Percentiles rank a stretch among this genome's conserved stretches.
Evolutionary conservation across 352 stramenopile species (phyloP).

Genomic region (Stephanocyclus meneghinianus): DNA sequence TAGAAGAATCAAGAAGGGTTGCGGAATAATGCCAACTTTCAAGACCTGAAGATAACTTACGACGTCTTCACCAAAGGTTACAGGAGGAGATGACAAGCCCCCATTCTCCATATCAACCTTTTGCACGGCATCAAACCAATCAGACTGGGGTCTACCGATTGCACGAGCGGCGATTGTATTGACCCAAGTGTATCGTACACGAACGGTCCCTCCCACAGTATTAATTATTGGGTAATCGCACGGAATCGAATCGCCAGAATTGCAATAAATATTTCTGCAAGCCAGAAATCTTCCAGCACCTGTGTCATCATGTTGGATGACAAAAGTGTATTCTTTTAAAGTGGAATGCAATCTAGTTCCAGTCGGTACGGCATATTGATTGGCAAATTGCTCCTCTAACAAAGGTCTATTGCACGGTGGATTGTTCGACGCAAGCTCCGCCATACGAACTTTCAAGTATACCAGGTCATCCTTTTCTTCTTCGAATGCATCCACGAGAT

Average conservation of each 20-base stretch:
- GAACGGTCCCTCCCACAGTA: neutral
- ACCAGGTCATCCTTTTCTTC: slow-evolving; percentile 3
- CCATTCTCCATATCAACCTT: slow-evolving; percentile 36
- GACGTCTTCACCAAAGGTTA: slow-evolving; percentile 32
- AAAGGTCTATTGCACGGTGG: slow-evolving; percentile 5
- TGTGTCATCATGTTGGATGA: slow-evolving; percentile 4
- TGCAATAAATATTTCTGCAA: slow-evolving; percentile 5
- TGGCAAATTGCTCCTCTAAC: slow-evolving; percentile 36
- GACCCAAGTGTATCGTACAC: slow-evolving; percentile 18
- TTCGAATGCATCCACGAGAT: slow-evolving; percentile 25
- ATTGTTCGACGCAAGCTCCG: slow-evolving; percentile 11
- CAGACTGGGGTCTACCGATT: neutral
- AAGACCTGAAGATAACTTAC: neutral
- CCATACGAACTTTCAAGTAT: slow-evolving; percentile 14
- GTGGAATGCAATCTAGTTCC: neutral
- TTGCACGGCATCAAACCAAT: slow-evolving; percentile 37
- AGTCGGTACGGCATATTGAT: slow-evolving; percentile 27
- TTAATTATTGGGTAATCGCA: slow-evolving; percentile 27
- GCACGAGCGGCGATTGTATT: slow-evolving; percentile 4
- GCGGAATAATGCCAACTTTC: neutral
- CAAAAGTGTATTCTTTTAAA: slow-evolving; percentile 16
- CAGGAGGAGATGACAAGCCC: slow-evolving; percentile 12
- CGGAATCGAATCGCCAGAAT: slow-evolving; percentile 3
- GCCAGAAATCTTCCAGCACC: slow-evolving; percentile 9
- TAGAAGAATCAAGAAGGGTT: neutral